Percentiles rank a stretch among this genome's conserved stretches.
These are phyloP conservation scores for Madurella fahalii DNA, from an alignment of 2,329 filamentous ascomycete genomes.

Conservation along the genomic window DNA sequence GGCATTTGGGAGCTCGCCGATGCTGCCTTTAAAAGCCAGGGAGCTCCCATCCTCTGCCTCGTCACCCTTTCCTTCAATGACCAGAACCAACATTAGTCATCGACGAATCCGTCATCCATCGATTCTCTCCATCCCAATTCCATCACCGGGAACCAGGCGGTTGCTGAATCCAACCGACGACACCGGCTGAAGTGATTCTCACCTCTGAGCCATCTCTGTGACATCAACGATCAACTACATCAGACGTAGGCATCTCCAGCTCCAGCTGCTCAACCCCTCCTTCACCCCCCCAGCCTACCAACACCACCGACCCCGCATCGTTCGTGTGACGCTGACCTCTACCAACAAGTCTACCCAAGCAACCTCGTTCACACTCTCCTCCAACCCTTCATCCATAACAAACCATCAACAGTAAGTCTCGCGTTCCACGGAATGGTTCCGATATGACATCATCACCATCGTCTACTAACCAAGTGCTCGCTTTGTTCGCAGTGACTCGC, in stretches of 20 bases:
- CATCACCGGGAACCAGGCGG: constrained; percentile 1
- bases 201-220: neutral
- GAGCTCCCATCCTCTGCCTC: constrained; percentile 20
- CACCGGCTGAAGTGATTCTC: neutral
- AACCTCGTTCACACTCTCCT: neutral
- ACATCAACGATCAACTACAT: neutral
- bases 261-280: neutral
- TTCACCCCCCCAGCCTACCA: neutral
- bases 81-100: constrained; percentile 10
- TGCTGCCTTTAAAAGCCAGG: constrained; percentile 20
- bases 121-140: constrained; percentile 5
- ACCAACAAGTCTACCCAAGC: constrained; percentile 4
- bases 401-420: constrained; percentile 26
- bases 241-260: neutral
- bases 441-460: constrained; percentile 13
- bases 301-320: constrained; percentile 7
- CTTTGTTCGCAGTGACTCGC: constrained; percentile 74
- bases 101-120: constrained; percentile 5
- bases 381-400: neutral
- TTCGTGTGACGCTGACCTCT: constrained; percentile 14
- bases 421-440: neutral
- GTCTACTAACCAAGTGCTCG: constrained; percentile 8
- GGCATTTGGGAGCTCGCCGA: constrained; percentile 6
- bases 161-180: neutral
- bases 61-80: constrained; percentile 12